Evolutionary conservation across 495 filamentous ascomycete species (phyloP).

Genomic region (Penicillium soppii): DNA sequence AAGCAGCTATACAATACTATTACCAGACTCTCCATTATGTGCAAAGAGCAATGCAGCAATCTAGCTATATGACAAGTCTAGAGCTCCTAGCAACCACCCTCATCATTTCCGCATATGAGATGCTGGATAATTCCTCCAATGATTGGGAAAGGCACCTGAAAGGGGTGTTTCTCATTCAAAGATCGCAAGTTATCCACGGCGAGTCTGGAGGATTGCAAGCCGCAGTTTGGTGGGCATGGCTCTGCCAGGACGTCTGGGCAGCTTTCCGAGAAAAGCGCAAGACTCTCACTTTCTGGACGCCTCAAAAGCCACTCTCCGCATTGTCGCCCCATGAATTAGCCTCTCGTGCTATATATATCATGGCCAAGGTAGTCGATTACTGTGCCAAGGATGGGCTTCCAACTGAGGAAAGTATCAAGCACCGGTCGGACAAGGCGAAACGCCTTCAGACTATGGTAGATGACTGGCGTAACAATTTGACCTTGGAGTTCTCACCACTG

Average conservation of each 20-base stretch:
- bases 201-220: conserved; percentile 28
- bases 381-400: conserved; percentile 1
- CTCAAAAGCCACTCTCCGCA: conserved; percentile 17
- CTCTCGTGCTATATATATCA: conserved; percentile 9
- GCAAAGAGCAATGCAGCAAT: conserved; percentile 26
- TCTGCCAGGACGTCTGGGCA: conserved; percentile 31
- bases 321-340: conserved; percentile 12
- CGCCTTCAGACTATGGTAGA: conserved; percentile 17
- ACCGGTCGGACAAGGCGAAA: conserved; percentile 9
- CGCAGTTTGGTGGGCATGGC: conserved; percentile 33
- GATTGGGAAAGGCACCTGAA: conserved; percentile 31
- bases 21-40: conserved; percentile 29
- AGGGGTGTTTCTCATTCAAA: conserved; percentile 30
- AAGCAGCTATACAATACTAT: conserved; percentile 27
- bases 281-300: conserved; percentile 24
- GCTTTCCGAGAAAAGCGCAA: conserved; percentile 29
- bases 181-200: conserved; percentile 25
- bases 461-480: conserved; percentile 24
- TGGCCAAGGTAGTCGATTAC: conserved; percentile 17
- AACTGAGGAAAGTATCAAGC: conserved; percentile 4
- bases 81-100: conserved; percentile 27
- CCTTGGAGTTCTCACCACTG: conserved; percentile 24
- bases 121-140: conserved; percentile 27
- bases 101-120: conserved; percentile 29
- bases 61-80: conserved; percentile 18